A percentile compares a stretch with the other conserved stretches of the same genome.
These are phyloP conservation scores for Syzygium aqueum DNA, from an alignment of 345 rosid species.

Conservation along the genomic window DNA sequence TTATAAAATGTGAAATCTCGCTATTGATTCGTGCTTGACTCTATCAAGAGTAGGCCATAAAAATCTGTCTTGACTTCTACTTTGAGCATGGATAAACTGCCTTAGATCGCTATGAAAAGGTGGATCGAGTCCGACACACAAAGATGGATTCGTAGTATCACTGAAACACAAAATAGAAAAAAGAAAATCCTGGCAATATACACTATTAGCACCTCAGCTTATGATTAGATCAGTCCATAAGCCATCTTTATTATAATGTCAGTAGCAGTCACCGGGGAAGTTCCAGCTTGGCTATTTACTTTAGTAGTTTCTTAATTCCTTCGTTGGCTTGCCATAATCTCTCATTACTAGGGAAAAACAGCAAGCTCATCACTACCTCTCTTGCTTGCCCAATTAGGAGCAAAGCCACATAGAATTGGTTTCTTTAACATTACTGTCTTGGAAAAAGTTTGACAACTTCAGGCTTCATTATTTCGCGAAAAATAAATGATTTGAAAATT, in stretches of 20 bases:
- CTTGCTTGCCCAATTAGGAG: neutral
- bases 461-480: accelerated
- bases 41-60: too few species aligned
- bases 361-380: neutral
- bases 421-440: neutral
- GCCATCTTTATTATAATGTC: neutral
- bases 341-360: neutral
- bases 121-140: neutral
- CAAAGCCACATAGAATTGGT: neutral
- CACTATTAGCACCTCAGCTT: neutral
- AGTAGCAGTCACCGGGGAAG: neutral
- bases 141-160: neutral
- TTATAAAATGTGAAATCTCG: too few species aligned
- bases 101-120: neutral
- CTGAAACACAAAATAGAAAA: neutral
- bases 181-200: neutral
- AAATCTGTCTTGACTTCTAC: too few species aligned
- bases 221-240: neutral
- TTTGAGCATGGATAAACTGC: neutral
- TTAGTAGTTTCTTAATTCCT: neutral
- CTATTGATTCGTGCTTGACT: too few species aligned
- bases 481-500: neutral
- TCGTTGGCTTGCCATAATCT: neutral
- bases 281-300: neutral
- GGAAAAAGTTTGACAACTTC: neutral